Conservation (phyloP, 768 basidiomycete genomes). For the Kwoniella europaea region DNA sequence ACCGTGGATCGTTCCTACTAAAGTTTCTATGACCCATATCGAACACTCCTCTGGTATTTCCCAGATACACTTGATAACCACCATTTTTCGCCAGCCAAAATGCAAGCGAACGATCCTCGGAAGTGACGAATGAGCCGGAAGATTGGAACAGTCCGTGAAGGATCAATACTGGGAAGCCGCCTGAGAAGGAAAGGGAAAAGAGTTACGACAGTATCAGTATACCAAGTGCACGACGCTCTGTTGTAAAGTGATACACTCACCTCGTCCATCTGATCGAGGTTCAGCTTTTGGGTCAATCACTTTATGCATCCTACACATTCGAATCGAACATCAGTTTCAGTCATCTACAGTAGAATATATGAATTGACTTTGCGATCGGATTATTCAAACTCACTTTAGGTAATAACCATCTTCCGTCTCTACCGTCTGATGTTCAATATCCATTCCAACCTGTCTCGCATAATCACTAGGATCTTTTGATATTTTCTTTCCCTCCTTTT, state of each 20-base stretch:
- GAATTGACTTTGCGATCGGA: too few species aligned
- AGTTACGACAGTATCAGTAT: neutral
- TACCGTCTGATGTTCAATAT: conserved; percentile 61
- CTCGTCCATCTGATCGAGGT: conserved; percentile 51
- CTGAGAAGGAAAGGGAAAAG: conserved; percentile 20
- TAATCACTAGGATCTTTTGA: conserved; percentile 62
- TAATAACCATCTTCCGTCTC: conserved; percentile 63
- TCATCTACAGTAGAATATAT: too few species aligned
- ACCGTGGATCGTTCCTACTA: conserved; percentile 60
- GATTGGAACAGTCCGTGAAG: conserved; percentile 64
- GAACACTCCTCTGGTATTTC: conserved; percentile 62
- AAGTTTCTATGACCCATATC: conserved; percentile 62
- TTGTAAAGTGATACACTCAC: conserved; percentile 22
- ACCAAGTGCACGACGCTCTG: neutral
- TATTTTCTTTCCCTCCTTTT: conserved; percentile 58
- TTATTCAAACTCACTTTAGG: conserved; percentile 55
- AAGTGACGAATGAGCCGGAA: conserved; percentile 63
- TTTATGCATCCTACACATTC: conserved; percentile 51
- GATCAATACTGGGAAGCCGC: conserved; percentile 62
- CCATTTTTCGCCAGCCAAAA: conserved; percentile 64
- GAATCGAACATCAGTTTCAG: neutral
- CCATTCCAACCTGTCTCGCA: conserved; percentile 61
- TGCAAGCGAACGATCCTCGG: conserved; percentile 63
- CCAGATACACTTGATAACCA: conserved; percentile 61
- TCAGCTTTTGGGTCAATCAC: conserved; percentile 58